Evolutionary conservation across 225 moss, liverwort and hornwort genomes (phyloP).

Genomic region (Marchantia polymorpha): DNA sequence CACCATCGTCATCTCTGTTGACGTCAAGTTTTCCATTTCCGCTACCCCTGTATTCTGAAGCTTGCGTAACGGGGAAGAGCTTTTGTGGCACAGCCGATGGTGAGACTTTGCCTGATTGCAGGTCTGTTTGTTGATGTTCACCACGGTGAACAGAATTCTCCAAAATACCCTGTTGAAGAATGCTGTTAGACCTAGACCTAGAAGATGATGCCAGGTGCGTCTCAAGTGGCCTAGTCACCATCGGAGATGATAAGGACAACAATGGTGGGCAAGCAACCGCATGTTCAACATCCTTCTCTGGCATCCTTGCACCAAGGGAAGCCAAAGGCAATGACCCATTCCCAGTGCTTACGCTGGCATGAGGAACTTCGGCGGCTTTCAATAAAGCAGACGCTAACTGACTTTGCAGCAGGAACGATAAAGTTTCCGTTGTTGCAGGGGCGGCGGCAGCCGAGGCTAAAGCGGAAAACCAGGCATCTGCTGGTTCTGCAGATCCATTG

Average conservation of each 20-base stretch:
- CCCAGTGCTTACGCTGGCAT: conserved; percentile 26
- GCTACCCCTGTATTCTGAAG: conserved; percentile 37
- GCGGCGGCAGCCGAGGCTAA: conserved; percentile 23
- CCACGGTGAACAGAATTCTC: conserved; percentile 33
- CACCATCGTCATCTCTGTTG: conserved; percentile 36
- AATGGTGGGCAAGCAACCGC: conserved; percentile 22
- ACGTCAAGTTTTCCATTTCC: conserved; percentile 38
- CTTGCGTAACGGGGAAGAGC: conserved; percentile 31
- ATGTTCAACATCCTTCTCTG: conserved; percentile 25
- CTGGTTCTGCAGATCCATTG: conserved; percentile 11
- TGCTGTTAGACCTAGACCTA: conserved; percentile 44
- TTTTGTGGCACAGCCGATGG: conserved; percentile 42
- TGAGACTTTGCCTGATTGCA: conserved; percentile 32
- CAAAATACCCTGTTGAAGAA: conserved; percentile 41
- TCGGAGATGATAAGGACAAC: conserved; percentile 35
- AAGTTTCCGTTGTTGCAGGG: conserved; percentile 34
- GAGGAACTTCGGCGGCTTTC: conserved; percentile 39
- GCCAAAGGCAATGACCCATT: conserved; percentile 30
- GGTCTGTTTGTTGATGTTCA: conserved; percentile 28
- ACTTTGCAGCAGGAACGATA: conserved; percentile 39
- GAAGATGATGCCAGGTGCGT: conserved; percentile 47
- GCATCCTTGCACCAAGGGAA: conserved; percentile 17
- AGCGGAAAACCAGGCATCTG: conserved; percentile 39
- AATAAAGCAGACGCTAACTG: conserved; percentile 36
- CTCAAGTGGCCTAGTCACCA: conserved; percentile 35